Evolutionary conservation across 164 flowering plant genomes (phyloP), one percentile per base, ranked within the genome.

Genomic region (Houttuynia cordata): DNA sequence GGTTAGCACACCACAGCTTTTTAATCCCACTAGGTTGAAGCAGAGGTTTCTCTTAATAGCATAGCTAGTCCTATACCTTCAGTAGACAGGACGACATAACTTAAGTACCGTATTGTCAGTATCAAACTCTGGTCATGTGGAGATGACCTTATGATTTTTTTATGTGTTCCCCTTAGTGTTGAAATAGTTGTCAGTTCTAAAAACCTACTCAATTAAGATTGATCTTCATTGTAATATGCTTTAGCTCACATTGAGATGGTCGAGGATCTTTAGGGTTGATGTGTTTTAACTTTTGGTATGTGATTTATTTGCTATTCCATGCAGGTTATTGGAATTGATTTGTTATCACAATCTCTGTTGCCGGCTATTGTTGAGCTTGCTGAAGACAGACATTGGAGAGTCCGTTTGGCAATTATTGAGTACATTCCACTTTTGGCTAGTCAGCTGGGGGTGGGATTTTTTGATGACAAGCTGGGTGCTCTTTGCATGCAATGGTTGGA

Each of bases 341-440:
- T 66, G 30, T 55, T 66, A 60, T 66, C 69, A 20, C 69, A 66
- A 54, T 66, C 69, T 5, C 49, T 66, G 22, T 64, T 88, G 68
- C 96, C 96, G 34, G 93, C 96, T 21, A 88, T 88, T 71, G 96
- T 88, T 62, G 96, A 88, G 69, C 91, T 88, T 66, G 96, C 93
- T n/a, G 96, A 86, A 74, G 96, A 88, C 73, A 79, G 96, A 53
- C 96, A 88, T 65, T 88, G 93, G 96, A 83, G 96, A 70, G 96
- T 88, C 59, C 84, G 92, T 15, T 86, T 88, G 55, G 96, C 96
- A 56, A 86, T 88, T 54, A 87, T 89, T 64, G 97, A 89, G 64
- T 89, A 89, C 65, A 87, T 89, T 52, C 94, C 97, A 56, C 52
- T 89, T 53, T 68, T 89, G 72, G 94, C 96, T 42, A 89, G 96